Conservation (phyloP, 83 land plant species). For the Picea abies region DNA sequence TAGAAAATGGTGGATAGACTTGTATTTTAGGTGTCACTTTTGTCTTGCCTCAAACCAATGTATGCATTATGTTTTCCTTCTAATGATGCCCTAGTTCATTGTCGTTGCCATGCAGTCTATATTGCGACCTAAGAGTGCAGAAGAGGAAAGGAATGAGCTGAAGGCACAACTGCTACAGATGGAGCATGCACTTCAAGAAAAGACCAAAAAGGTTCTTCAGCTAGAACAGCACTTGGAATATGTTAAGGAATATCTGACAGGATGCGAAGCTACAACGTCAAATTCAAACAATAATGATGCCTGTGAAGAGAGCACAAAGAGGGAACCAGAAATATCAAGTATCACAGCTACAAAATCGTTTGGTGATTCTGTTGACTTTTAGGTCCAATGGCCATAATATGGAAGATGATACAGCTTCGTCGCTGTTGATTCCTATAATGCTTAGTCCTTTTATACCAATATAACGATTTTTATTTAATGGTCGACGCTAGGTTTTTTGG, state of each 20-base stretch:
- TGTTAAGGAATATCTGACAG: background rate
- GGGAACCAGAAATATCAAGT: constrained; percentile 9
- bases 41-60: too few species aligned
- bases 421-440: too few species aligned
- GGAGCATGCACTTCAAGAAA: constrained; percentile 2
- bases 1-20: too few species aligned
- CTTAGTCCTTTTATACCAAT: too few species aligned
- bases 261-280: background rate
- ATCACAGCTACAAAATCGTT: constrained; percentile 4
- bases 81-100: background rate
- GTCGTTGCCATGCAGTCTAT: background rate
- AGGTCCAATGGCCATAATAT: background rate
- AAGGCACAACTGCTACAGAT: constrained; percentile 11
- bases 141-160: constrained; percentile 14
- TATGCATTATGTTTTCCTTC: background rate
- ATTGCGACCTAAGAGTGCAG: constrained; percentile 2
- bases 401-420: too few species aligned
- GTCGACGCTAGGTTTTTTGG: too few species aligned
- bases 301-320: background rate
- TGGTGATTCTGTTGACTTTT: background rate
- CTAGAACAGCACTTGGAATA: constrained; percentile 7
- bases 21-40: too few species aligned
- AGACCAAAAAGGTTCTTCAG: background rate
- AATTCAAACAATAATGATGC: background rate
- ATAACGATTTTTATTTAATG: too few species aligned